A percentile compares a stretch with the other conserved stretches of the same genome.
Conservation (phyloP, 352 stramenopile species). For the Phytopythium delawarense region DNA sequence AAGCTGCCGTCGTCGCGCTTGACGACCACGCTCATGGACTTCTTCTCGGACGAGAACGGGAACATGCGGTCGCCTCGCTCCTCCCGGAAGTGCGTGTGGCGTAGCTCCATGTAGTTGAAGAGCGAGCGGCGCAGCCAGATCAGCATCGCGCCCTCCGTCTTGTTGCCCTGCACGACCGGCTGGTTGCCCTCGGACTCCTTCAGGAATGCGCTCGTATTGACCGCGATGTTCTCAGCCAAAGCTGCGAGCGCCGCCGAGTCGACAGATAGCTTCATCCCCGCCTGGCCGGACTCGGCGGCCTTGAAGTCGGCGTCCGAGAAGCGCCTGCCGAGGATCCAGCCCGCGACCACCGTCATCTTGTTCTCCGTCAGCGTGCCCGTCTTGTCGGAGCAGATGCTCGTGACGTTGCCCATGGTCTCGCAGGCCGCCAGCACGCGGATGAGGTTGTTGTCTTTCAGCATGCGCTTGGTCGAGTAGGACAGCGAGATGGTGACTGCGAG, state of each 20-base stretch:
- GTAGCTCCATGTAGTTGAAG: slow-evolving; percentile 62
- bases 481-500: slow-evolving; percentile 93
- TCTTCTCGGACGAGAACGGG: slow-evolving; percentile 81
- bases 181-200: slow-evolving; percentile 34
- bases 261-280: slow-evolving; percentile 24
- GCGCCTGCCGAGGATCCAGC: slow-evolving; percentile 70
- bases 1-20: slow-evolving; percentile 25
- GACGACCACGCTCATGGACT: slow-evolving; percentile 74
- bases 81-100: slow-evolving; percentile 45
- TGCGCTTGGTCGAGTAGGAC: slow-evolving; percentile 96
- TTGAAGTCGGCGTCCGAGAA: slow-evolving; percentile 49
- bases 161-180: slow-evolving; percentile 64
- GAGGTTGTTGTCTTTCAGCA: slow-evolving; percentile 98
- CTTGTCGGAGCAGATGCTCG: slow-evolving; percentile 98
- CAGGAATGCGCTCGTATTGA: slow-evolving; percentile 76
- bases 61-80: slow-evolving; percentile 60
- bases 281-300: slow-evolving; percentile 14
- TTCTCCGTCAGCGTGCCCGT: slow-evolving; percentile 97
- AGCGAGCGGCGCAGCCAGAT: slow-evolving; percentile 48
- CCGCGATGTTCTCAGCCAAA: slow-evolving; percentile 51
- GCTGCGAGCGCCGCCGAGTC: slow-evolving; percentile 33
- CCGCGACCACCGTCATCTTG: slow-evolving; percentile 96
- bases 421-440: slow-evolving; percentile 96
- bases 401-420: slow-evolving; percentile 98
- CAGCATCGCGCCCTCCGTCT: slow-evolving; percentile 80